Evolutionary conservation across 139 green algal genomes (phyloP), one percentile per base, ranked within the genome.

Genomic region (Marvania coccoides): DNA sequence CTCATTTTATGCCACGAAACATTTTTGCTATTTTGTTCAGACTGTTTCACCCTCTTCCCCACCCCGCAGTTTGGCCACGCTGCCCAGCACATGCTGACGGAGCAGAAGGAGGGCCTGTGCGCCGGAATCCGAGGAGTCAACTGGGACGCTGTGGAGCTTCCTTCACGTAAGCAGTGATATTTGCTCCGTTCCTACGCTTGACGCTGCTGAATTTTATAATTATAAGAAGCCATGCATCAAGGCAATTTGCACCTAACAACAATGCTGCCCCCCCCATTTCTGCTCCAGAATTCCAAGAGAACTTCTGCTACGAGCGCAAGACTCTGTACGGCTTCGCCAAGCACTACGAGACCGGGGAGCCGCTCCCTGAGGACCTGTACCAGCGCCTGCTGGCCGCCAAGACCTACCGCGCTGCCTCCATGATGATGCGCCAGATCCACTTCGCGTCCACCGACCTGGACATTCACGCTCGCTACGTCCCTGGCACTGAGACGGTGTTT

Each of bases 201-300:
- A n/a, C 38, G 12, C 10, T 10, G 38, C 12, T 46, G 38, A 46
- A 10, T 46, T 46, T n/a, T n/a, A n/a, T n/a, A n/a, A n/a, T n/a
- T n/a, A n/a, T n/a, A n/a, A n/a, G n/a, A n/a, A 23, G 39, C 14
- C 39, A 47, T 47, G 13, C 39, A 47, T 47, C 14, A 47, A 23
- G 14, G 39, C 12, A 47, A 47, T 47, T 12, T 14, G 12, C 12
- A 47, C 39, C 39, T 12, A 14, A 12, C 69, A 31, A 61, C n/a
- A n/a, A n/a, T n/a, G n/a, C n/a, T n/a, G n/a, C n/a, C n/a, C n/a
- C n/a, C n/a, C n/a, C n/a, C n/a, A n/a, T n/a, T n/a, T n/a, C 70
- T 0, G n/a, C n/a, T n/a, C n/a, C n/a, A n/a, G n/a, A 97, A 80
- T 97, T 96, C 78, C 95, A 96, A 90, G 90, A 95, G 70, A 91